These are phyloP conservation scores for Microsporum canis DNA, from an alignment of 2,329 filamentous ascomycete species.

Conservation along the genomic window DNA sequence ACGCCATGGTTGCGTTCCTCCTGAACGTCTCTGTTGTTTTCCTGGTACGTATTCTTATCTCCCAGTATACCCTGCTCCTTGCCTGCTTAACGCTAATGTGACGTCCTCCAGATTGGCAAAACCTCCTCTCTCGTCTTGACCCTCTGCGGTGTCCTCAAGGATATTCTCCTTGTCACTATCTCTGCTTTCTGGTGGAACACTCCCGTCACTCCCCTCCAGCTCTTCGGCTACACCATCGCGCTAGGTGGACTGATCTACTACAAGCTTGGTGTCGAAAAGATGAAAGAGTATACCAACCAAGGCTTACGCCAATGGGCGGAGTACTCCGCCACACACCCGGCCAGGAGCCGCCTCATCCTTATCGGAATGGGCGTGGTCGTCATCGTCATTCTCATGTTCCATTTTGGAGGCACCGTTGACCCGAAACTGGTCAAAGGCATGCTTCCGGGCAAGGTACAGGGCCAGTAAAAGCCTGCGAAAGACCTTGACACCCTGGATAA, in stretches of 20 bases:
- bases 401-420: slow-evolving; percentile 10
- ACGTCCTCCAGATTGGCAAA: slow-evolving; percentile 60
- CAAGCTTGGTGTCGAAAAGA: slow-evolving; percentile 62
- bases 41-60: slow-evolving; percentile 49
- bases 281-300: slow-evolving; percentile 67
- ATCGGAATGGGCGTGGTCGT: slow-evolving; percentile 5
- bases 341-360: slow-evolving; percentile 66
- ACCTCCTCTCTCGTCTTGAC: slow-evolving; percentile 79
- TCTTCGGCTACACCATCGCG: slow-evolving; percentile 66
- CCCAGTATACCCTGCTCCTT: neutral
- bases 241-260: slow-evolving; percentile 55
- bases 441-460: slow-evolving; percentile 4
- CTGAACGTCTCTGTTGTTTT: slow-evolving; percentile 80
- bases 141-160: slow-evolving; percentile 75
- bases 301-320: slow-evolving; percentile 72
- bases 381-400: slow-evolving; percentile 11
- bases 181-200: slow-evolving; percentile 72
- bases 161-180: slow-evolving; percentile 66
- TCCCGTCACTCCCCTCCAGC: slow-evolving; percentile 57
- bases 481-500: neutral
- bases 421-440: slow-evolving; percentile 11
- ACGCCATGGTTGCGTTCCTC: slow-evolving; percentile 67
- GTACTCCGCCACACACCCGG: slow-evolving; percentile 65
- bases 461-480: neutral
- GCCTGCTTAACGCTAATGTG: slow-evolving; percentile 9